Evolutionary conservation across 495 filamentous ascomycete genomes (phyloP).

Genomic region (Penicillium longicatenatum): DNA sequence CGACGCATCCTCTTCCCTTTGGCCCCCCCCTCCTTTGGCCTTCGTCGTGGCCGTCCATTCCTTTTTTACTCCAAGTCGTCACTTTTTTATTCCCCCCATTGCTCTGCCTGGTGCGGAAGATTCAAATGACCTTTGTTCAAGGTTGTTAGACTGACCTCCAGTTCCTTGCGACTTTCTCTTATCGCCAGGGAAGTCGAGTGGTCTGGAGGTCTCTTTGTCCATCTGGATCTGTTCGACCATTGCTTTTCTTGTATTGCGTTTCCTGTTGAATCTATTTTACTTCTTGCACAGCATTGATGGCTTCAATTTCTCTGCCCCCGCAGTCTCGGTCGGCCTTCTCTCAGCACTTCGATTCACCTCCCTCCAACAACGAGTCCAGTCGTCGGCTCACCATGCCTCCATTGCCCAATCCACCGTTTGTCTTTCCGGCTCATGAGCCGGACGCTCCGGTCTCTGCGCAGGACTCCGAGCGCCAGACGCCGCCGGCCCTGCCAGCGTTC

Average conservation of each 20-base stretch:
- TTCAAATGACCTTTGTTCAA: conserved; percentile 39
- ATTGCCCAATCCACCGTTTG: conserved; percentile 70
- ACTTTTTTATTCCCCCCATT: conserved; percentile 11
- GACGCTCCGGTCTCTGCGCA: conserved; percentile 18
- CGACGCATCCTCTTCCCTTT: conserved; percentile 13
- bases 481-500: conserved; percentile 61
- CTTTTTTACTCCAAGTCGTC: conserved; percentile 24
- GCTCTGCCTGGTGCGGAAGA: conserved; percentile 35
- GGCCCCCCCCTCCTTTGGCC: conserved; percentile 32
- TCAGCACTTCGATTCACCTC: conserved; percentile 35
- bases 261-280: conserved; percentile 11
- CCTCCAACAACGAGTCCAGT: conserved; percentile 20
- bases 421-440: conserved; percentile 60
- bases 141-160: conserved; percentile 44
- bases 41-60: conserved; percentile 52
- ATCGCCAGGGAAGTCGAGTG: conserved; percentile 35
- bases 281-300: conserved; percentile 35
- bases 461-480: conserved; percentile 18
- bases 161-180: conserved; percentile 41
- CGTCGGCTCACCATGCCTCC: conserved; percentile 46
- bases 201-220: conserved; percentile 46
- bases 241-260: conserved; percentile 6
- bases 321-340: conserved; percentile 36
- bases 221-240: conserved; percentile 37
- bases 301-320: conserved; percentile 46